Conservation (phyloP, 768 basidiomycete genomes). For the Paxillus ammoniavirescens region DNA sequence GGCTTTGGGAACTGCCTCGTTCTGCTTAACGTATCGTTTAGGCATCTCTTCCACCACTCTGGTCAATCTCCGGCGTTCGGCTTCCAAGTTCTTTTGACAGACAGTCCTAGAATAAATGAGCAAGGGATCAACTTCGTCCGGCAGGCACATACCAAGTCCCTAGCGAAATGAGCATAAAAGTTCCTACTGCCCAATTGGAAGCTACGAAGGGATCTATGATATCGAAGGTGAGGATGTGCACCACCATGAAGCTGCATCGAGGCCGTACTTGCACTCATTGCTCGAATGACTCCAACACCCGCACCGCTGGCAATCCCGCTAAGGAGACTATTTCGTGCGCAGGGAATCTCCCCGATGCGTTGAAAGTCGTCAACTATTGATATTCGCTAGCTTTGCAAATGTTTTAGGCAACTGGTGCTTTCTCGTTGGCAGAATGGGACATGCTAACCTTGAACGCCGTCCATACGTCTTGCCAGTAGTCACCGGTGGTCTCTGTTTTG, state of each 20-base stretch:
- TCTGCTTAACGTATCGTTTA: constrained; percentile 47
- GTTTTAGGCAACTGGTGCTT: constrained; percentile 8
- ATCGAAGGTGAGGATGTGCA: constrained; percentile 6
- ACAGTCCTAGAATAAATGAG: constrained; percentile 48
- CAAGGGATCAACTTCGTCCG: constrained; percentile 1
- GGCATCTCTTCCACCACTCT: constrained; percentile 63
- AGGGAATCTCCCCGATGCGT: constrained; percentile 69
- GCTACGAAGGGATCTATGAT: constrained; percentile 55
- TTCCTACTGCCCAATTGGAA: constrained; percentile 77
- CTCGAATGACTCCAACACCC: constrained; percentile 74
- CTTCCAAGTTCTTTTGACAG: constrained; percentile 54
- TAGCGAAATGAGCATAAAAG: constrained; percentile 65
- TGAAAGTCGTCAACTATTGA: constrained; percentile 51
- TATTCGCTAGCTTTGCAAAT: constrained; percentile 43
- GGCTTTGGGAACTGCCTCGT: constrained; percentile 23
- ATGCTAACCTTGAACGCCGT: constrained; percentile 30
- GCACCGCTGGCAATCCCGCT: constrained; percentile 78
- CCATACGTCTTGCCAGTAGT: constrained; percentile 32
- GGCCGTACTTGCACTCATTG: constrained; percentile 58
- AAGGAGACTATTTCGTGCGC: constrained; percentile 72
- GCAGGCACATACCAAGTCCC: constrained; percentile 60
- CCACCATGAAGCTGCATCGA: background rate
- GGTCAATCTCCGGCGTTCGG: constrained; percentile 54
- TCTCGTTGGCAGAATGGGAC: background rate
- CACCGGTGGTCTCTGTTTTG: constrained; percentile 30